These are phyloP conservation scores for Fusarium agapanthi DNA, from an alignment of 2,329 filamentous ascomycete genomes.

Conservation along the genomic window DNA sequence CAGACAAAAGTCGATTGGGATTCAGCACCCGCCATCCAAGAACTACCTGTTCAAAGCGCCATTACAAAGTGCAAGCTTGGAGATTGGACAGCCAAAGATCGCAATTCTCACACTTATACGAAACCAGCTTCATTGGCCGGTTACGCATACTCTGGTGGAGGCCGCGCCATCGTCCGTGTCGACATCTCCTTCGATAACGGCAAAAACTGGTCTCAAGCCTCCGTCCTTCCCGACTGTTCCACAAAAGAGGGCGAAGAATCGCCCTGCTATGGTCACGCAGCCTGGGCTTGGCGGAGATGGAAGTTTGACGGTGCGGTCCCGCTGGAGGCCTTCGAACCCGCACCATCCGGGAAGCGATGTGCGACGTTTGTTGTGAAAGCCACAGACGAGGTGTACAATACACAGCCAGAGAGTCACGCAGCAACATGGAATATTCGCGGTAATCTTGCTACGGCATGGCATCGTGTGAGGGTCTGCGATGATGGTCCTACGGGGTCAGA, in stretches of 20 bases:
- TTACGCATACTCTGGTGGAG: constrained; percentile 75
- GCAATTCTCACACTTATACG: not conserved
- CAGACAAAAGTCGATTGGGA: constrained; percentile 69
- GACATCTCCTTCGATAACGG: constrained; percentile 73
- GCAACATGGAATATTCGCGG: constrained; percentile 71
- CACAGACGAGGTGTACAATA: constrained; percentile 72
- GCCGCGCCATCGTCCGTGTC: constrained; percentile 71
- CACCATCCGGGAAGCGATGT: constrained; percentile 44
- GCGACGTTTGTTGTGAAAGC: constrained; percentile 70
- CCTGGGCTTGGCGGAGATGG: constrained; percentile 74
- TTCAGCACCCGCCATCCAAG: constrained; percentile 69
- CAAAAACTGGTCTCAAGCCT: constrained; percentile 70
- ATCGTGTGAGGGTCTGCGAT: constrained; percentile 58
- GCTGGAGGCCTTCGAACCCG: constrained; percentile 37
- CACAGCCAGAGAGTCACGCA: constrained; percentile 68
- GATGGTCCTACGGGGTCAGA: constrained; percentile 39
- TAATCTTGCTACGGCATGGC: constrained; percentile 74
- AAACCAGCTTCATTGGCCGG: constrained; percentile 59
- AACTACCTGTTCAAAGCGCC: constrained; percentile 73
- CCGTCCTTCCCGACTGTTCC: constrained; percentile 61
- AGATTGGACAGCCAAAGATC: constrained; percentile 41
- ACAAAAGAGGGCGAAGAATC: constrained; percentile 39
- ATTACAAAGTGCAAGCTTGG: constrained; percentile 63
- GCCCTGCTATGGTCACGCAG: constrained; percentile 54
- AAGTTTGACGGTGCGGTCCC: constrained; percentile 61